Evolutionary conservation across 495 filamentous ascomycete species (phyloP).

Genomic region (Chaetomium fimeti): DNA sequence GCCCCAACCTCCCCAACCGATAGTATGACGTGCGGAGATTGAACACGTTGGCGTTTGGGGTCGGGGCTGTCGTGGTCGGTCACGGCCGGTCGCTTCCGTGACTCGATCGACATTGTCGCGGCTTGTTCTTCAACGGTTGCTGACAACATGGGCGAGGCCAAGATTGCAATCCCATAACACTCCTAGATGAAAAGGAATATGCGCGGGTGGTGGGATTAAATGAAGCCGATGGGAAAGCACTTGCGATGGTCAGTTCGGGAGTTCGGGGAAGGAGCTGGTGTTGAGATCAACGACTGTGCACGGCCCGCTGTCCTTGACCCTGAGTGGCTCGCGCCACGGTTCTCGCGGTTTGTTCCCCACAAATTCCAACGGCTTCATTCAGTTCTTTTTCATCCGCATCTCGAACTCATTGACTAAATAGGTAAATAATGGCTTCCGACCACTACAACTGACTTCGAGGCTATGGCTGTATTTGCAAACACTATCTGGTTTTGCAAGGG

Average conservation of each 20-base stretch:
- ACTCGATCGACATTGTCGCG: conserved; percentile 25
- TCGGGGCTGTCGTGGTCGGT: conserved; percentile 22
- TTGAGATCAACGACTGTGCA: neutral
- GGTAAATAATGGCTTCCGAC: neutral
- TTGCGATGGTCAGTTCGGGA: neutral
- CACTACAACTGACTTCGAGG: neutral
- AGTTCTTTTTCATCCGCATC: neutral
- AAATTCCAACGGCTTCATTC: neutral
- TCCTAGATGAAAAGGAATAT: neutral
- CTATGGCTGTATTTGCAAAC: neutral
- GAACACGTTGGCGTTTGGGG: conserved; percentile 37
- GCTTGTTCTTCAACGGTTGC: neutral
- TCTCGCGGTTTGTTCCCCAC: neutral
- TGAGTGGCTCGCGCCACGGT: neutral
- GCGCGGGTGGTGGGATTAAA: neutral
- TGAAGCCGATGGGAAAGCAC: neutral
- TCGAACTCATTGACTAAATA: neutral
- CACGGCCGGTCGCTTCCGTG: conserved; percentile 34
- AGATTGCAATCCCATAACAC: neutral
- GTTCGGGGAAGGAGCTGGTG: neutral
- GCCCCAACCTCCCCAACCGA: neutral
- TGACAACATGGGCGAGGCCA: neutral
- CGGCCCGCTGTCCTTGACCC: neutral
- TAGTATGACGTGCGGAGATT: conserved; percentile 17
- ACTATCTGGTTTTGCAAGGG: neutral